These are phyloP conservation scores for Dipteronia dyeriana DNA, from an alignment of 345 rosid genomes.

Conservation along the genomic window DNA sequence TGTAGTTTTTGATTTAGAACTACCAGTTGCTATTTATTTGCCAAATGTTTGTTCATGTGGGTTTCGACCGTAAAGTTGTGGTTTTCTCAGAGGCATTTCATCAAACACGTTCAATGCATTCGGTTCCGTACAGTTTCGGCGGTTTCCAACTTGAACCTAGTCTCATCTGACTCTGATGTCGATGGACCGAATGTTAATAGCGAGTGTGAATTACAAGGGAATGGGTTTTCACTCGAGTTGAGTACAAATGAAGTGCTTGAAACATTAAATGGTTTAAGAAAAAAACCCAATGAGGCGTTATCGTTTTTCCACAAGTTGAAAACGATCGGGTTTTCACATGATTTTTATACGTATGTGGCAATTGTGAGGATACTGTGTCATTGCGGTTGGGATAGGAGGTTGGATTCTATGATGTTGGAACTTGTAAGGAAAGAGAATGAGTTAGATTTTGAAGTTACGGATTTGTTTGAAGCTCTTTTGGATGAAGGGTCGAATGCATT, in stretches of 20 bases:
- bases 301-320: conserved; percentile 43
- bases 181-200: conserved; percentile 19
- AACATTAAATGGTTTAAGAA: conserved; percentile 31
- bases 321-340: conserved; percentile 36
- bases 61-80: conserved; percentile 13
- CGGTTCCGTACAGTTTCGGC: conserved; percentile 32
- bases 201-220: conserved; percentile 10
- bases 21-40: too few species aligned
- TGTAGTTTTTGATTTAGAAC: too few species aligned
- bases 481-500: conserved; percentile 29
- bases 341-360: conserved; percentile 45
- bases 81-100: conserved; percentile 19
- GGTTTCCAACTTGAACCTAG: conserved; percentile 26
- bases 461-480: conserved; percentile 42
- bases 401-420: conserved; percentile 47
- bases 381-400: conserved; percentile 43
- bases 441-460: conserved; percentile 36
- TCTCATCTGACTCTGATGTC: conserved; percentile 23
- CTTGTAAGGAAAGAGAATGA: conserved; percentile 34
- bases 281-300: conserved; percentile 51
- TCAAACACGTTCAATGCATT: conserved; percentile 17
- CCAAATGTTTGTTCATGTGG: conserved; percentile 21
- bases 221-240: conserved; percentile 24
- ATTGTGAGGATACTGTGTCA: conserved; percentile 43
- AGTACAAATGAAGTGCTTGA: conserved; percentile 34